Base-by-base conservation (phyloP, 106 monocot species). In the Narthecium ossifragum region DNA sequence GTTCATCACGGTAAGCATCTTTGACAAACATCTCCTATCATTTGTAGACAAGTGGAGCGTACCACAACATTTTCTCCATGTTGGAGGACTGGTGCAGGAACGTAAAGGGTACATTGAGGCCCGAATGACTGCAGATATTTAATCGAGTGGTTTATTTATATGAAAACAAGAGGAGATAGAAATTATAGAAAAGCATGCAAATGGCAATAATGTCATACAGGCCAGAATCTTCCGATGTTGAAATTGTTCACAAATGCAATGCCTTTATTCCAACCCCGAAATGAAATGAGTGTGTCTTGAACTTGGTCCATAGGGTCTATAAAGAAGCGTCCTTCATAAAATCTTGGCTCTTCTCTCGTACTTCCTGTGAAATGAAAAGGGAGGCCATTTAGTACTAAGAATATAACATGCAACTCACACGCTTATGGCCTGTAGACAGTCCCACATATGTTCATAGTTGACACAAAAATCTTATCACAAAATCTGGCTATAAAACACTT, bases 181-280 rank as follows among this genome's bases (percentile, higher is more conserved):
- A 2, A 28, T 9, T 46, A 5, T 15, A n/a, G 37, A 36, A 62
- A 34, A 33, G 21, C 15, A 25, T 10, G 46, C 9, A 47, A 40
- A 62, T 2, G 52, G 24, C 15, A 14, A 31, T 21, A 34, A 21
- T 10, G 18, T 21, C 21, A 10, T 91, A 98, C 96, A 64, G 96
- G 80, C 90, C 96, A 98, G 50, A 76, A 98, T 82, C 96, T 80
- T 69, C 96, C 96, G 36, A 98, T 68, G 59, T 98, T 98, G 77
- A 98, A 98, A 69, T 87, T 70, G 45, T 98, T 98, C 21, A 98
- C 76, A 75, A 98, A 90, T 66, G 81, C 90, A 69, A 98, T 51
- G 20, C 96, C 96, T 77, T 91, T 98, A 46, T 53, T 87, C 96
- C 87, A 98, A 46, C 91, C 91, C 64, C 38, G 78, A 34, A 98